phyloP scores from a whole-genome alignment of 768 basidiomycete species.

The Boletus reticuloceps region DNA sequence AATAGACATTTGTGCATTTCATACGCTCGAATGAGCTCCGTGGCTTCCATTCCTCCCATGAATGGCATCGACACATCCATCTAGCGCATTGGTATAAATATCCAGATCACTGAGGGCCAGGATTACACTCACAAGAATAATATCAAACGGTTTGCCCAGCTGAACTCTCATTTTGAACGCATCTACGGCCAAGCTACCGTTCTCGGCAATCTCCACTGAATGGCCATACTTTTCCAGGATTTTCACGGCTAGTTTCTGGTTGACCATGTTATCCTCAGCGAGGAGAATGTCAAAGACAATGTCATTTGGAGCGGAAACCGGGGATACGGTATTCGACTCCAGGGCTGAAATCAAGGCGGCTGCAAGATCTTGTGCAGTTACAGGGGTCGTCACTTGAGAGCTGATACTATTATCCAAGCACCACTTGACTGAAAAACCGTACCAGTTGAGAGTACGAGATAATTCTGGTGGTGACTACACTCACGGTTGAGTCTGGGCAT shows the following conservation, averaged over 20 bases:
- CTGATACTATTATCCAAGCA: slow-evolving; percentile 96
- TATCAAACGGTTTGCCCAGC: slow-evolving; percentile 77
- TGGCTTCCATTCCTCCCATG: slow-evolving; percentile 99
- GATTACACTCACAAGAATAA: slow-evolving; percentile 71
- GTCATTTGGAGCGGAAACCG: slow-evolving; percentile 82
- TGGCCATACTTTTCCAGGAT: slow-evolving; percentile 96
- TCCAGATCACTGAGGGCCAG: neutral
- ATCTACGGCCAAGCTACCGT: slow-evolving; percentile 91
- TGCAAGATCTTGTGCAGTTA: slow-evolving; percentile 82
- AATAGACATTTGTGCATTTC: slow-evolving; percentile 70
- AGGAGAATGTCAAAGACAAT: slow-evolving; percentile 89
- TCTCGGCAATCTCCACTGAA: slow-evolving; percentile 94
- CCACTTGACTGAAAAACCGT: slow-evolving; percentile 71
- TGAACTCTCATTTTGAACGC: slow-evolving; percentile 79
- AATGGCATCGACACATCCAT: slow-evolving; percentile 99
- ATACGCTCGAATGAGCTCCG: slow-evolving; percentile 83
- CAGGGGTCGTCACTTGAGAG: slow-evolving; percentile 90
- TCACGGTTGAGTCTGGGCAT: slow-evolving; percentile 73
- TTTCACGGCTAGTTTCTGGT: slow-evolving; percentile 95
- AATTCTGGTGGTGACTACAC: slow-evolving; percentile 24
- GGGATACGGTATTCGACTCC: slow-evolving; percentile 91
- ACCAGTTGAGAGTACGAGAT: slow-evolving; percentile 2
- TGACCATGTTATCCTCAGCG: slow-evolving; percentile 95
- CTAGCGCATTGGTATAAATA: slow-evolving; percentile 37
- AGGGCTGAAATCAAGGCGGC: slow-evolving; percentile 92